These are phyloP conservation scores for Pyrenochaeta sp. DNA, from an alignment of 2,329 filamentous ascomycete genomes.

Conservation along the genomic window DNA sequence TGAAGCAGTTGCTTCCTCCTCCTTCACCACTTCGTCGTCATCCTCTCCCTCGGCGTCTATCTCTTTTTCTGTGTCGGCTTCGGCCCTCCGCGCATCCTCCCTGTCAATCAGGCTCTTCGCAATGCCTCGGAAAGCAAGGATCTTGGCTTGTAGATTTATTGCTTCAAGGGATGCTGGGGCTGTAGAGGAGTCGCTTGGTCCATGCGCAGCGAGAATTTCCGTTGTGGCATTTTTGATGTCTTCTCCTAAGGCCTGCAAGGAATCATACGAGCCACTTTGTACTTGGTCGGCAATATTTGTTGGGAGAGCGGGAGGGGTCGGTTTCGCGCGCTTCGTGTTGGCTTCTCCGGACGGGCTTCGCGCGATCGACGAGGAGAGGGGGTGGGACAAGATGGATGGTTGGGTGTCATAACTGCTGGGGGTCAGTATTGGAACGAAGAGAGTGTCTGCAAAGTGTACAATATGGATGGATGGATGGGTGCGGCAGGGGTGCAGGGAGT, in stretches of 20 bases:
- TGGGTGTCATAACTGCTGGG: conserved; percentile 51
- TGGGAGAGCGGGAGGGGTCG: conserved; percentile 43
- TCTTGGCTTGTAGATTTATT: conserved; percentile 35
- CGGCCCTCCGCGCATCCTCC: conserved; percentile 34
- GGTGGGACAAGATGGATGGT: conserved; percentile 55
- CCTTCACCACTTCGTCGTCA: conserved; percentile 11
- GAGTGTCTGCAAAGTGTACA: neutral
- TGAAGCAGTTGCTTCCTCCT: conserved; percentile 17
- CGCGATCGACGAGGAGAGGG: conserved; percentile 37
- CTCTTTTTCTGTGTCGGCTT: conserved; percentile 5
- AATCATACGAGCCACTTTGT: conserved; percentile 48
- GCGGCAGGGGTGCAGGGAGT: conserved; percentile 2
- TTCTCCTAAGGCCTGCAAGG: conserved; percentile 51
- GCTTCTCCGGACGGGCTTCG: conserved; percentile 49
- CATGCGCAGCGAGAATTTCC: conserved; percentile 47
- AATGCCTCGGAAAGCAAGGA: conserved; percentile 45
- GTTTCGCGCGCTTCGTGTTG: conserved; percentile 55
- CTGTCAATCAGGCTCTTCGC: conserved; percentile 36
- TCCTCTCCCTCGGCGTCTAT: conserved; percentile 12
- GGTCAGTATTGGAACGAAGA: conserved; percentile 15
- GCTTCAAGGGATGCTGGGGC: conserved; percentile 46
- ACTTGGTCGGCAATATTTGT: conserved; percentile 49
- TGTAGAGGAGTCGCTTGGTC: conserved; percentile 24
- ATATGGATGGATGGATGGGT: too few relatives aligned
- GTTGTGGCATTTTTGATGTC: conserved; percentile 53